Base-by-base conservation (phyloP, 257 asterid genomes). In the Handroanthus guayacan region DNA sequence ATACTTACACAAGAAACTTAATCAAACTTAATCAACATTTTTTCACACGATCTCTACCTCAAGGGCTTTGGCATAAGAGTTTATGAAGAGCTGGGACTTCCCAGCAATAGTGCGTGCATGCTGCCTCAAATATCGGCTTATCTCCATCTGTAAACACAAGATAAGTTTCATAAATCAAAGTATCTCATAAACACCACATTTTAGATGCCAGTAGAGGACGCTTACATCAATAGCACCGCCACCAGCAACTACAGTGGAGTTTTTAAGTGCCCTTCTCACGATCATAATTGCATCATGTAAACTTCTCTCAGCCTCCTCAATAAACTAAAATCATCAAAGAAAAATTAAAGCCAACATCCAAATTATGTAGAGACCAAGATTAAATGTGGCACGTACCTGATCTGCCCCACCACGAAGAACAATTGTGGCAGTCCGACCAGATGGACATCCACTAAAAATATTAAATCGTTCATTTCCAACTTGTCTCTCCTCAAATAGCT, bases 351-450 rank as follows among this genome's bases (percentile, higher is more conserved):
- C n/a, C 50, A 52, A 20, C 18, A 44, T 25, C n/a, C 17, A 62
- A 78, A 71, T 54, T 72, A 79, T 41, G 18, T 37, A 36, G 12
- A 10, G 34, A 12, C 41, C 69, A 54, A 25, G 66, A 67, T 39
- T 5, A 16, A 7, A 44, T 60, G 3, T 61, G 68, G 47, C 64
- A 78, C 74, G 57, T 58, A 93, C 98, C 98, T 93, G 98, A 84
- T 93, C 98, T 80, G 97, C 97, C 80, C 98, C 98, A 71, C 98
- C 98, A 66, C 98, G 96, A 79, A 93, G 96, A 78, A 93, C 98
- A 70, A 93, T 91, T 69, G 98, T 93, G 78, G 98, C 97, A 36
- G 97, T 93, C 63, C 56, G 86, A 71, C 98, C 96, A 31, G 90
- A 84, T 16, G 92, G 97, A 75, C 98, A 93, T 73, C 97, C 98